phyloP scores from a whole-genome alignment of 139 green algal genomes.

The Chlamydomonas schloesseri region DNA sequence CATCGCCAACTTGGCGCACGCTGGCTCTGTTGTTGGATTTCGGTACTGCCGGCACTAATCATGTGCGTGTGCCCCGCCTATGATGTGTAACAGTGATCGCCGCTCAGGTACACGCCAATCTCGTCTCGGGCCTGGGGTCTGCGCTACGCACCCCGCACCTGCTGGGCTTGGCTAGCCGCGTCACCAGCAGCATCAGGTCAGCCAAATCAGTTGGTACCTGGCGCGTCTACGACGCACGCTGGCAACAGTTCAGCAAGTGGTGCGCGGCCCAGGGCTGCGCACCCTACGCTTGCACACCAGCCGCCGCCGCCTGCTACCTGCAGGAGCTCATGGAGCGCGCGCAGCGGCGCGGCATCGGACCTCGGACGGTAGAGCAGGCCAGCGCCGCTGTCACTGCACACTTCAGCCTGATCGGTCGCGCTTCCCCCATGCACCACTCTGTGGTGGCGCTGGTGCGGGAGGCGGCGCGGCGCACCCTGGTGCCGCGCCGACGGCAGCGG shows the following conservation, averaged over 20 bases:
- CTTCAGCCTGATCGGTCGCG: not conserved
- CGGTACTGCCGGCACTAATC: not conserved
- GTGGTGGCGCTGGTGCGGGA: not conserved
- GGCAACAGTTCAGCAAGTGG: not conserved
- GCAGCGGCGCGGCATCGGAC: not conserved
- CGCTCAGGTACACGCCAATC: too few species aligned
- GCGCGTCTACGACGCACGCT: not conserved
- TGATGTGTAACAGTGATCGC: not conserved
- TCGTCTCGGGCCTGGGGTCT: not conserved
- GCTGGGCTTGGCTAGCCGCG: not conserved
- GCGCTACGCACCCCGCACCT: not conserved
- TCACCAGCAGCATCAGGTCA: not conserved
- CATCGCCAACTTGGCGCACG: not conserved
- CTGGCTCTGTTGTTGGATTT: not conserved
- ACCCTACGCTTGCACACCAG: not conserved
- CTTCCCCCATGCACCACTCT: not conserved
- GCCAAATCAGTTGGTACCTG: not conserved
- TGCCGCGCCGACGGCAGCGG: not conserved
- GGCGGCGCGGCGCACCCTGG: not conserved
- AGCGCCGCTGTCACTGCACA: not conserved
- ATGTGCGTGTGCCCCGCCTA: not conserved
- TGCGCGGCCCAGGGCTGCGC: not conserved
- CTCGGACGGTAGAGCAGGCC: not conserved
- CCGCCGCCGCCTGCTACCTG: not conserved
- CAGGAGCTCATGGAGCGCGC: not conserved